phyloP scores from a whole-genome alignment of 139 green algal species.

The Pycnococcus provasolii region DNA sequence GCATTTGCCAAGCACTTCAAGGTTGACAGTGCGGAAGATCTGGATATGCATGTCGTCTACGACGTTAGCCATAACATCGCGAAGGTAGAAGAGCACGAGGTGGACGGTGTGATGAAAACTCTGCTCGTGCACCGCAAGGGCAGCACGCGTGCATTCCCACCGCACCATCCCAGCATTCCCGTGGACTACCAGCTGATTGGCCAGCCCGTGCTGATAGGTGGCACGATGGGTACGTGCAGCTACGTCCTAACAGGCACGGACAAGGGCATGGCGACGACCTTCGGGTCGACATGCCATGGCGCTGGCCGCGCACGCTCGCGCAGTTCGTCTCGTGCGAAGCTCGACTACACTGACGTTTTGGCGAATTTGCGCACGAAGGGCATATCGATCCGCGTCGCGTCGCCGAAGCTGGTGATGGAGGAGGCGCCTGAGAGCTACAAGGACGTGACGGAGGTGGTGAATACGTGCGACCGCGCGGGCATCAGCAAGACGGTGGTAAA shows the following conservation, averaged over 20 bases:
- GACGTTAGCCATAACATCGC: conserved; percentile 87
- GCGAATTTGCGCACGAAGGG: conserved; percentile 66
- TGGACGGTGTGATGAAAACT: conserved; percentile 56
- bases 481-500: conserved; percentile 70
- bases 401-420: conserved; percentile 55
- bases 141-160: conserved; percentile 71
- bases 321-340: conserved; percentile 56
- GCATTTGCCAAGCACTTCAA: conserved; percentile 73
- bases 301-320: conserved; percentile 57
- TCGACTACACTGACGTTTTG: conserved; percentile 64
- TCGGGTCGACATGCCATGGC: conserved; percentile 73
- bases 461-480: conserved; percentile 73
- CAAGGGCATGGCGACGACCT: conserved; percentile 67
- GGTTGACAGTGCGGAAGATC: conserved; percentile 50
- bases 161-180: conserved; percentile 77
- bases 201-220: conserved; percentile 78
- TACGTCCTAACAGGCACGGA: conserved; percentile 85
- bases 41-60: conserved; percentile 90
- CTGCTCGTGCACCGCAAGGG: conserved; percentile 85
- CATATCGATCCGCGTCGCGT: conserved; percentile 64
- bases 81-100: conserved; percentile 75
- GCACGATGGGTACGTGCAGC: conserved; percentile 69
- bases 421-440: conserved; percentile 78
- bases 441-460: conserved; percentile 51
- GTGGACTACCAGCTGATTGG: conserved; percentile 79